A percentile compares a stretch with the other conserved stretches of the same genome.
Conservation (phyloP, 768 basidiomycete species). For the Suillus subaureus region DNA sequence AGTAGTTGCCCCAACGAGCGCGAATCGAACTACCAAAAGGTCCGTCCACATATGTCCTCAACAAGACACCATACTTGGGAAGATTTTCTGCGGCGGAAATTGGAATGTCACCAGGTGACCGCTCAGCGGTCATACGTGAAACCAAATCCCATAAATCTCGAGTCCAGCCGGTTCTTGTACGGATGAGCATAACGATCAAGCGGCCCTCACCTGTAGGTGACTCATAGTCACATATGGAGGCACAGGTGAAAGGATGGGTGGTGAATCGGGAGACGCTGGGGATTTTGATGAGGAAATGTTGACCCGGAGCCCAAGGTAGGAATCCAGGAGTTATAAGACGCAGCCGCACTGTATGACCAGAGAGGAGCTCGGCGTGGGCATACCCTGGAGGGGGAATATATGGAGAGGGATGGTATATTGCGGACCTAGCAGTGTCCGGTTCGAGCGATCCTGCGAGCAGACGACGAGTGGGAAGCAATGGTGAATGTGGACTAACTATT, state of each 20-base stretch:
- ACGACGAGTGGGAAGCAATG: not conserved
- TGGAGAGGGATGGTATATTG: not conserved
- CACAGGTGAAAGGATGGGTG: slow-evolving; percentile 76
- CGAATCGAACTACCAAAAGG: slow-evolving; percentile 69
- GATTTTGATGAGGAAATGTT: slow-evolving; percentile 70
- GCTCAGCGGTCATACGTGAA: slow-evolving; percentile 37
- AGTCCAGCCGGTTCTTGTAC: slow-evolving; percentile 73
- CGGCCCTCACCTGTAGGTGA: slow-evolving; percentile 47
- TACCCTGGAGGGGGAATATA: slow-evolving; percentile 66
- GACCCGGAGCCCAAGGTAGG: slow-evolving; percentile 74
- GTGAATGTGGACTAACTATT: slow-evolving; percentile 7
- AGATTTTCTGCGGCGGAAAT: slow-evolving; percentile 12
- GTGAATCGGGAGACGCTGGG: slow-evolving; percentile 63
- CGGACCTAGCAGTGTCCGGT: not conserved
- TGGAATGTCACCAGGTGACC: slow-evolving; percentile 28
- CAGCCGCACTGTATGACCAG: slow-evolving; percentile 72
- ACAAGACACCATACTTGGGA: slow-evolving; percentile 50
- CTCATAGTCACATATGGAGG: slow-evolving; percentile 56
- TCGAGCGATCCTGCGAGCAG: not conserved
- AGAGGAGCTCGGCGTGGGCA: slow-evolving; percentile 66
- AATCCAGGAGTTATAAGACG: slow-evolving; percentile 58
- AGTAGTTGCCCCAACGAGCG: slow-evolving; percentile 58
- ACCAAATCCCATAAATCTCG: slow-evolving; percentile 63
- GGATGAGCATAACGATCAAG: slow-evolving; percentile 66
- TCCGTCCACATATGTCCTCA: slow-evolving; percentile 64